phyloP scores from a whole-genome alignment of 1,139 yeast species.

The Pichia sp. region DNA sequence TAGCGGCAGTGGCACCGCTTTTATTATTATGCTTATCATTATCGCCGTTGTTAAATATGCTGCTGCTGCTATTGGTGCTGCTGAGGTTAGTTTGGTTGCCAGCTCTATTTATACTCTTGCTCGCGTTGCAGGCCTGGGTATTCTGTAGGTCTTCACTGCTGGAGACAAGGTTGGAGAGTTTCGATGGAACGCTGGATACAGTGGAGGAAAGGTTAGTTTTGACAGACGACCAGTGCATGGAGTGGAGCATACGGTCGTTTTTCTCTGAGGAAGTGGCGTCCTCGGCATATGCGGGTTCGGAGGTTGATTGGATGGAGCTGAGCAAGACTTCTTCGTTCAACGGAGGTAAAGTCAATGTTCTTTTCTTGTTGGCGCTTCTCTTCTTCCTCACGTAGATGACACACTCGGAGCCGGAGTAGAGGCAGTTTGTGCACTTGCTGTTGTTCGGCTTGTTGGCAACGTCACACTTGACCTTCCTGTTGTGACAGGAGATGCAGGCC shows the following conservation, averaged over 20 bases:
- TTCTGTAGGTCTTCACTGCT: not conserved
- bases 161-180: not conserved
- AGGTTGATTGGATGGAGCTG: not conserved
- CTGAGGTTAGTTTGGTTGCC: too few relatives aligned
- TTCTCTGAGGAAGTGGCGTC: not conserved
- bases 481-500: conserved; percentile 53
- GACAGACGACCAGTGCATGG: too few relatives aligned
- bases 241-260: not conserved
- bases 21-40: too few relatives aligned
- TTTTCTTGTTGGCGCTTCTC: conserved; percentile 19
- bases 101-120: too few relatives aligned
- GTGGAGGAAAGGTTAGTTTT: not conserved
- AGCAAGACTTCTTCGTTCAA: not conserved
- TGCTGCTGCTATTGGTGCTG: too few relatives aligned
- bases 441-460: conserved; percentile 43
- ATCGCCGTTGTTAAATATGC: too few relatives aligned
- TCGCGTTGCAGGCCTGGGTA: too few relatives aligned
- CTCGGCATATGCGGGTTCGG: not conserved
- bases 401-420: conserved; percentile 51
- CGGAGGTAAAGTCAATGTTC: not conserved
- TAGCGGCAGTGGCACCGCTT: too few relatives aligned
- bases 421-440: conserved; percentile 51
- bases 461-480: conserved; percentile 49
- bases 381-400: conserved; percentile 42
- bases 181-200: not conserved